Evolutionary conservation across 257 asterid genomes (phyloP).

Genomic region (Lycium barbarum): DNA sequence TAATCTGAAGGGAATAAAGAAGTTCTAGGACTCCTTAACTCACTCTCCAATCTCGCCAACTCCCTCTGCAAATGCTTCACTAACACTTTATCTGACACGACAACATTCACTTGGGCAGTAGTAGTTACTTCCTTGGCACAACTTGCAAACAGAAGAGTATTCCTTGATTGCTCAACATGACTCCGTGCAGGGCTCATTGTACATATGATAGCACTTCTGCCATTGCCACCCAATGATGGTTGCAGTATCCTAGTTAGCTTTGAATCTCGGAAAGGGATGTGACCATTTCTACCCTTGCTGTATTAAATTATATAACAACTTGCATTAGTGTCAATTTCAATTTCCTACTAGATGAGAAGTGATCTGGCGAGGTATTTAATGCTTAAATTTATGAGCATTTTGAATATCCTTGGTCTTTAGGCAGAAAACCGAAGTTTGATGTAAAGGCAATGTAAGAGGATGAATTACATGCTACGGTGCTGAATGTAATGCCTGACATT

Average conservation of each 20-base stretch:
- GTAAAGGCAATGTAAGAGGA: constrained; percentile 15
- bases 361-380: neutral
- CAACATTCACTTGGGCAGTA: constrained; percentile 81
- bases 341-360: neutral
- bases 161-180: constrained; percentile 95
- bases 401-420: neutral
- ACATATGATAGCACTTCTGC: constrained; percentile 89
- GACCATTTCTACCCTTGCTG: constrained; percentile 90
- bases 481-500: neutral
- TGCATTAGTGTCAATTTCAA: neutral
- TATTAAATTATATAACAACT: constrained; percentile 31
- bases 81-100: constrained; percentile 90
- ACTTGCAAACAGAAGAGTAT: constrained; percentile 94
- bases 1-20: constrained; percentile 48
- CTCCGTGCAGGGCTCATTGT: constrained; percentile 92
- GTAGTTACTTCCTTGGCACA: constrained; percentile 96
- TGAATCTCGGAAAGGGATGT: constrained; percentile 91
- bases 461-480: neutral
- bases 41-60: constrained; percentile 71
- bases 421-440: neutral
- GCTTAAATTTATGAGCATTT: neutral
- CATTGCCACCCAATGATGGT: constrained; percentile 86
- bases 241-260: constrained; percentile 96
- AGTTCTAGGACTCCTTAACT: constrained; percentile 64
- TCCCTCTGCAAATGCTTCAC: constrained; percentile 87